Conservation (phyloP, 2,329 filamentous ascomycete genomes). For the Fusarium odoratissimum region DNA sequence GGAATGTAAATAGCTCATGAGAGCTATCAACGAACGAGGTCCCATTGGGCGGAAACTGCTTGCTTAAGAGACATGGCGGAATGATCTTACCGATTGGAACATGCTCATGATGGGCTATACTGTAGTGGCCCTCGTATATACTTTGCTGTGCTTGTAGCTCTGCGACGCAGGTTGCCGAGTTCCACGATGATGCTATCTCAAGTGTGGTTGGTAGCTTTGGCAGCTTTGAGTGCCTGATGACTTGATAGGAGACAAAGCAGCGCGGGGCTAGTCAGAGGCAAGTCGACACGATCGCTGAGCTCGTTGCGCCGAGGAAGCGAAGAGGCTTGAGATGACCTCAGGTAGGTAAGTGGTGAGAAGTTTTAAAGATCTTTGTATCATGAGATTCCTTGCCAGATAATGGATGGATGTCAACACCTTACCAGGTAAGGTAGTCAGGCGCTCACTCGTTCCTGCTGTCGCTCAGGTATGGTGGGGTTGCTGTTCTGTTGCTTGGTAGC, state of each 20-base stretch:
- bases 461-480: conserved; percentile 26
- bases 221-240: conserved; percentile 13
- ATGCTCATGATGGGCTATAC: conserved; percentile 30
- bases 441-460: conserved; percentile 20
- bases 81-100: conserved; percentile 47
- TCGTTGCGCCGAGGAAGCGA: not conserved
- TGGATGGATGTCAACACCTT: not conserved
- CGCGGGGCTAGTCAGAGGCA: conserved; percentile 5
- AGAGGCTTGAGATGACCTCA: not conserved
- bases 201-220: conserved; percentile 2
- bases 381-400: not conserved
- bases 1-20: conserved; percentile 32
- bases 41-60: not conserved
- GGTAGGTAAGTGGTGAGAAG: not conserved
- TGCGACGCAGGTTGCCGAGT: not conserved
- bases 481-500: conserved; percentile 16
- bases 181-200: conserved; percentile 35
- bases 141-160: not conserved
- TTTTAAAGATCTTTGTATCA: not conserved
- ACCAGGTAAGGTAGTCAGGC: conserved; percentile 19
- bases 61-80: not conserved
- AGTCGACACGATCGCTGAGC: not conserved
- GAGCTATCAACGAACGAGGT: not conserved
- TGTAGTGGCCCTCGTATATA: not conserved
- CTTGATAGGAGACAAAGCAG: conserved; percentile 12